These are phyloP conservation scores for Lepraria neglecta DNA, from an alignment of 495 filamentous ascomycete species.

Conservation along the genomic window DNA sequence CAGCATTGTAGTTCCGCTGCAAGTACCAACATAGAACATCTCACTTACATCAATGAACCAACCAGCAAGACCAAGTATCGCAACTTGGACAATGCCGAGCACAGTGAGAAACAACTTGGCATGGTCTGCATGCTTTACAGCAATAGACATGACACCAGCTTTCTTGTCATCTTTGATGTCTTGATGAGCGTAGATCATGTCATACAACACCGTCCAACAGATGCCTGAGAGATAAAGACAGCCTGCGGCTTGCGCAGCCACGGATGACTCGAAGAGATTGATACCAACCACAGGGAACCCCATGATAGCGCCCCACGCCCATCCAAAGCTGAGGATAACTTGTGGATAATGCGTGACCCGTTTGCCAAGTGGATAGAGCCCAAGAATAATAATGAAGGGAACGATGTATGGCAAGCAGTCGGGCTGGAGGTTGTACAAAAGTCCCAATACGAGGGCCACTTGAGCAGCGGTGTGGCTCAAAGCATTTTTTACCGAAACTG, in stretches of 20 bases:
- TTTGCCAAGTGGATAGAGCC: conserved; percentile 34
- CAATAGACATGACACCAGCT: conserved; percentile 36
- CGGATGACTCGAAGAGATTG: conserved; percentile 18
- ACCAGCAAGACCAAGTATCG: neutral
- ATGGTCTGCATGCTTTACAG: neutral
- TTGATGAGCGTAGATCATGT: conserved; percentile 43
- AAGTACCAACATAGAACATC: neutral
- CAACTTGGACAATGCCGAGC: neutral
- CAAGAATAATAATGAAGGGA: conserved; percentile 14
- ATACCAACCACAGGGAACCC: conserved; percentile 18
- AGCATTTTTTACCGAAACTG: too few relatives aligned
- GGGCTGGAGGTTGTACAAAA: neutral
- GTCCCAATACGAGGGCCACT: neutral
- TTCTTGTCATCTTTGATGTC: conserved; percentile 38
- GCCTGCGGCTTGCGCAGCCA: neutral
- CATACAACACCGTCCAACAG: conserved; percentile 41
- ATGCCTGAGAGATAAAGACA: conserved; percentile 25
- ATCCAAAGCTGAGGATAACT: conserved; percentile 31
- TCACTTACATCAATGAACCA: neutral
- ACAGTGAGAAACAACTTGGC: neutral
- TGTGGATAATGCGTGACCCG: conserved; percentile 34
- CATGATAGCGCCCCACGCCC: conserved; percentile 31
- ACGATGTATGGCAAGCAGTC: conserved; percentile 1
- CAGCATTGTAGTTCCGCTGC: neutral
- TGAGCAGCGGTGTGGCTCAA: conserved; percentile 18